Evolutionary conservation across 2,329 filamentous ascomycete species (phyloP).

Genomic region (Fusarium luffae): DNA sequence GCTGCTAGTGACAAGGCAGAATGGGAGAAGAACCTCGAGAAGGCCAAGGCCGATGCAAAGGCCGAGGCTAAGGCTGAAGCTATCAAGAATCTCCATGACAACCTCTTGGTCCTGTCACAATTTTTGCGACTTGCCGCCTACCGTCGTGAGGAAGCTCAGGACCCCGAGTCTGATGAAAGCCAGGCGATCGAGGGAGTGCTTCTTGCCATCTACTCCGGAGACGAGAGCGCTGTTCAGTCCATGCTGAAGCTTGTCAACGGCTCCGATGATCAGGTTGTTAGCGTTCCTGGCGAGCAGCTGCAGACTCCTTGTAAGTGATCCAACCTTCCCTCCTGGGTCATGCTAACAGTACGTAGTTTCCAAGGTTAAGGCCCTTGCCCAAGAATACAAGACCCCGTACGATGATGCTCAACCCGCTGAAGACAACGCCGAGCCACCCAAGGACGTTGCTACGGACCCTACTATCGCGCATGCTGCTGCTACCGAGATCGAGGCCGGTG

Average conservation of each 20-base stretch:
- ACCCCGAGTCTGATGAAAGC: slow-evolving; percentile 75
- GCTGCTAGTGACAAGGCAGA: slow-evolving; percentile 68
- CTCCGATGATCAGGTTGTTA: slow-evolving; percentile 72
- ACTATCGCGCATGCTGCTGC: slow-evolving; percentile 74
- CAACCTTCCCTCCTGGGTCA: not conserved
- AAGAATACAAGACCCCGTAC: slow-evolving; percentile 63
- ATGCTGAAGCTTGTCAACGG: slow-evolving; percentile 83
- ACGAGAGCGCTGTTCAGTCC: slow-evolving; percentile 76
- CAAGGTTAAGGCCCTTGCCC: slow-evolving; percentile 57
- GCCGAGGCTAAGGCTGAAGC: slow-evolving; percentile 62
- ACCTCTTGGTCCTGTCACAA: slow-evolving; percentile 77
- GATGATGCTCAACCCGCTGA: slow-evolving; percentile 50
- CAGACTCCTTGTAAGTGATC: slow-evolving; percentile 77
- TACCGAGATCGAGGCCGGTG: slow-evolving; percentile 71
- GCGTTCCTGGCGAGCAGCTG: slow-evolving; percentile 72
- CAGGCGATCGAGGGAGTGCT: slow-evolving; percentile 84
- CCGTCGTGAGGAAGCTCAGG: slow-evolving; percentile 75
- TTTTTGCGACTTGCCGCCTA: slow-evolving; percentile 84
- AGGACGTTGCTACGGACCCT: slow-evolving; percentile 66
- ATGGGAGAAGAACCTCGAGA: slow-evolving; percentile 67
- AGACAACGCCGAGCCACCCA: slow-evolving; percentile 48
- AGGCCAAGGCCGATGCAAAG: slow-evolving; percentile 65
- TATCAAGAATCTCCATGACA: slow-evolving; percentile 69
- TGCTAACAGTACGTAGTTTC: slow-evolving; percentile 49
- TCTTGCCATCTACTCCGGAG: slow-evolving; percentile 81